These are phyloP conservation scores for Gyromitra esculenta DNA, from an alignment of 2,329 filamentous ascomycete genomes.

Conservation along the genomic window DNA sequence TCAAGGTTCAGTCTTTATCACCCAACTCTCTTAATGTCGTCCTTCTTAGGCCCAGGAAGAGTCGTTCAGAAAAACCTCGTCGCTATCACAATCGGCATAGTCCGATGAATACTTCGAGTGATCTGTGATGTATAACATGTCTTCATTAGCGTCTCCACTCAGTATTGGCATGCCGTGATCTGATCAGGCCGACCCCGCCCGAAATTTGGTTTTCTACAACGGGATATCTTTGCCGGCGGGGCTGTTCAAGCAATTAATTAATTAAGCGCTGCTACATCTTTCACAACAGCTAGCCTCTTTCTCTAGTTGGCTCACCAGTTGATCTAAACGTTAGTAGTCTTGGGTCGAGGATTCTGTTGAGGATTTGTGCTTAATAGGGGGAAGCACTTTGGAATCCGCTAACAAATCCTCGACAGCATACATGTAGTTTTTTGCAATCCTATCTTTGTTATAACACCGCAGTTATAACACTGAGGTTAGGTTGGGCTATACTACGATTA, in stretches of 20 bases:
- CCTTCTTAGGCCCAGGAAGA: neutral
- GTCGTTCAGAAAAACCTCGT: neutral
- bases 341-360: neutral
- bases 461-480: no score
- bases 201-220: constrained; percentile 9
- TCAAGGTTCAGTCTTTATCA: neutral
- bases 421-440: neutral
- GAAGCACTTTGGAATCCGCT: neutral
- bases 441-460: no score
- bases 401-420: neutral
- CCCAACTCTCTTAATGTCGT: neutral
- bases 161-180: neutral
- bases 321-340: neutral
- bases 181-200: neutral
- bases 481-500: no score
- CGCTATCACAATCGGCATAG: neutral
- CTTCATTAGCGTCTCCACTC: neutral
- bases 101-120: constrained; percentile 13
- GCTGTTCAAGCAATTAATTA: neutral
- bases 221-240: neutral
- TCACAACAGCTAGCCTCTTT: neutral
- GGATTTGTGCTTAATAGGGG: neutral
- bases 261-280: constrained; percentile 27
- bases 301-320: constrained; percentile 10
- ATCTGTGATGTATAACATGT: constrained; percentile 23